Evolutionary conservation across 208 protist species (phyloP), one percentile per base, ranked within the genome.

Genomic region (Acanthamoeba polyphaga): DNA sequence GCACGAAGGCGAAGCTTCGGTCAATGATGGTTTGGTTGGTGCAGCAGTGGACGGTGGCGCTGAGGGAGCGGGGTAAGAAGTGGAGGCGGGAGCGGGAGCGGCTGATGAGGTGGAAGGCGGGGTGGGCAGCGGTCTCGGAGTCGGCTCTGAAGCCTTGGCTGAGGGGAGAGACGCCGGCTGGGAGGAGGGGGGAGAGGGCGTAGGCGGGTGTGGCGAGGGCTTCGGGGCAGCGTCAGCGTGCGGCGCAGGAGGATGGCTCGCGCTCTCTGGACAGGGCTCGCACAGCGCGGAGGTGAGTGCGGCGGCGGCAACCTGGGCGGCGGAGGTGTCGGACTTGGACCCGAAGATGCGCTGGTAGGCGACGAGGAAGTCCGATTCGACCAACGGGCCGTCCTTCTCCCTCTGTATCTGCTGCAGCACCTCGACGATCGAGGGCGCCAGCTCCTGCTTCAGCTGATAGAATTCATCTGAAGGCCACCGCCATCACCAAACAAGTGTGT

Each of bases 361-460:
- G 24, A 58, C 1, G 1, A 88, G 80, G 51, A 88, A 88, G 80
- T 88, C 80, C 7, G 80, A 88, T 19, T 88, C 80, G 8, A 88
- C 80, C 9, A 88, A 49, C 19, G 80, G 46, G 51, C 53, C 80
- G 53, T 88, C 15, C 87, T 92, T 92, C 38, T 92, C 64, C 62
- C 27, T 92, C 9, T 76, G 32, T 51, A 76, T 68, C 43, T 51
- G 17, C 64, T 76, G 17, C 12, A 92, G 87, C 62, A 92, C 55
- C 19, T 74, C 43, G 17, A 74, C 55, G 62, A 92, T 74, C 12
- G 55, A 74, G 24, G 87, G 87, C 19, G 87, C 87, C 43, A 92
- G 64, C 49, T 92, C 60, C 27, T 49, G 32, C 64, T 92, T 92
- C n/a, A 92, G 87, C 87, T 92, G 87, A 51, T 92, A 92, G 62